A percentile compares a stretch with the other conserved stretches of the same genome.
These are phyloP conservation scores for Trichoderma asperellum DNA, from an alignment of 2,329 filamentous ascomycete genomes.

Conservation along the genomic window DNA sequence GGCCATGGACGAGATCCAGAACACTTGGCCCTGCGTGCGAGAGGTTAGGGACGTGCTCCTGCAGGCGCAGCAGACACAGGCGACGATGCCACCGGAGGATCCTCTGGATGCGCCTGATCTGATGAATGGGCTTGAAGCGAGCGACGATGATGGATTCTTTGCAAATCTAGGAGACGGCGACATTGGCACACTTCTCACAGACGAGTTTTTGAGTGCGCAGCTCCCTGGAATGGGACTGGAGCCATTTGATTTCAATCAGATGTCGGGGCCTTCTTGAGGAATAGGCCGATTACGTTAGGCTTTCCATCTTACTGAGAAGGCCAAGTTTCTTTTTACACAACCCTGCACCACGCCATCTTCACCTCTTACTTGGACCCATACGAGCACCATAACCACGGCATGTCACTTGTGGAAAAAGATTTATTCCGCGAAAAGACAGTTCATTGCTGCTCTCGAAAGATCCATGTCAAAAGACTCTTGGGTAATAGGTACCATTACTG, in stretches of 20 bases:
- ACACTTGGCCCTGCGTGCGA: slow-evolving; percentile 51
- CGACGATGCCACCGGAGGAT: slow-evolving; percentile 40
- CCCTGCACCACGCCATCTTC: neutral
- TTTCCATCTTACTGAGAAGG: neutral
- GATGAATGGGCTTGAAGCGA: slow-evolving; percentile 41
- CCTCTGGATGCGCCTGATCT: slow-evolving; percentile 40
- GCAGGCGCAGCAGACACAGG: slow-evolving; percentile 39
- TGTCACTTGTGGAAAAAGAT: neutral
- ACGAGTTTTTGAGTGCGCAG: slow-evolving; percentile 43
- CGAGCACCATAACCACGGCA: neutral
- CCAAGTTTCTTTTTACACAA: neutral
- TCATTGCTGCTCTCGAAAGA: neutral
- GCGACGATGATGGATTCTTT: slow-evolving; percentile 35
- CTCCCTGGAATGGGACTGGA: slow-evolving; percentile 37
- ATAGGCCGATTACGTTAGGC: neutral
- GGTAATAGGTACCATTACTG: neutral
- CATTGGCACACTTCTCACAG: slow-evolving; percentile 42
- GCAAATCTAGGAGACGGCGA: slow-evolving; percentile 40
- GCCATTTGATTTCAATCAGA: slow-evolving; percentile 41
- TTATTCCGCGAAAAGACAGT: neutral
- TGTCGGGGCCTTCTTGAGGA: slow-evolving; percentile 22
- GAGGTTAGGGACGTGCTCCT: slow-evolving; percentile 46
- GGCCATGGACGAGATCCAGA: slow-evolving; percentile 56
- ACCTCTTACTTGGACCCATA: neutral
- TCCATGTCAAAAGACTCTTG: neutral